These are phyloP conservation scores for Plasmodium vivax DNA, from an alignment of 169 alveolate species.

Conservation along the genomic window DNA sequence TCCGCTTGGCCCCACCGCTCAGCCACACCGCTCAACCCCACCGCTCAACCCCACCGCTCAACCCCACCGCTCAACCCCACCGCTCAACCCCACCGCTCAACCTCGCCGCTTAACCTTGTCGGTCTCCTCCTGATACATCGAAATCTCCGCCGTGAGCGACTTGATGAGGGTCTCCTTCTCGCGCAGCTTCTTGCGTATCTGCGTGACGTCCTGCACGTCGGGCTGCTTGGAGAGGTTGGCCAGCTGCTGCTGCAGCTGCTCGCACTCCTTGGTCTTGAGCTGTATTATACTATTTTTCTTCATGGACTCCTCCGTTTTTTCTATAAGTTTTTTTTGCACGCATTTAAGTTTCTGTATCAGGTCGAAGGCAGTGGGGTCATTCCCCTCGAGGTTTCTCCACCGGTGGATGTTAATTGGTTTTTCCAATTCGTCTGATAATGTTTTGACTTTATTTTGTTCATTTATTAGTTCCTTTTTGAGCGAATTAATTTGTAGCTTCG, in stretches of 20 bases:
- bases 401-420: slow-evolving; percentile 94
- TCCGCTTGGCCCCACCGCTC: neutral
- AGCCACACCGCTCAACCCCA: neutral
- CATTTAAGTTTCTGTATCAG: slow-evolving; percentile 55
- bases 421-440: slow-evolving; percentile 93
- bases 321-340: slow-evolving; percentile 67
- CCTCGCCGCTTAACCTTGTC: neutral
- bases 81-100: neutral
- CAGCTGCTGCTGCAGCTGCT: slow-evolving; percentile 41
- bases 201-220: slow-evolving; percentile 26
- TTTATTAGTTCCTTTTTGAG: slow-evolving; percentile 77
- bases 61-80: neutral
- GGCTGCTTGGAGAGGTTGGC: neutral
- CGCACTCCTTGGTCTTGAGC: slow-evolving; percentile 53
- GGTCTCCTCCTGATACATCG: slow-evolving; percentile 67
- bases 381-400: slow-evolving; percentile 72
- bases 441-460: slow-evolving; percentile 92
- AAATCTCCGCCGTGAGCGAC: slow-evolving; percentile 61
- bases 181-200: slow-evolving; percentile 27
- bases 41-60: neutral
- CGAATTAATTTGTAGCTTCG: slow-evolving; percentile 85
- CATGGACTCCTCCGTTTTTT: slow-evolving; percentile 66
- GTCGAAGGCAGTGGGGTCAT: slow-evolving; percentile 71
- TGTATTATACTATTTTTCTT: slow-evolving; percentile 41
- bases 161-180: slow-evolving; percentile 64